A percentile compares a stretch with the other conserved stretches of the same genome.
phyloP scores from a whole-genome alignment of 2,329 filamentous ascomycete species.

The Bipolaris sorokiniana region DNA sequence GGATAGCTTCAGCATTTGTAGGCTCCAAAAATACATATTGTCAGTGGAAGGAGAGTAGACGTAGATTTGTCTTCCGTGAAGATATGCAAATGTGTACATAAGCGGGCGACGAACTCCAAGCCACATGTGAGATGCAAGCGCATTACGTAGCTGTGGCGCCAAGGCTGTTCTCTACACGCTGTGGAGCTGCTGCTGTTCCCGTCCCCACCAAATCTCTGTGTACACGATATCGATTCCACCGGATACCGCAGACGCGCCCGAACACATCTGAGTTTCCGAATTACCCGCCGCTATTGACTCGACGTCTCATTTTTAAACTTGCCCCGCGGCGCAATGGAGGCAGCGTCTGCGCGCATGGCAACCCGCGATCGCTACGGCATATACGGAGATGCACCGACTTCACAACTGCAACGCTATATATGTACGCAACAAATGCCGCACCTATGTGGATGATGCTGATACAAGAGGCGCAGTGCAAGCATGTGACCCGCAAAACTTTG shows the following conservation, averaged over 20 bases:
- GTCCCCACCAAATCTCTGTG: conserved; percentile 24
- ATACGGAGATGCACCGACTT: conserved; percentile 77
- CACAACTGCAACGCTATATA: conserved; percentile 93
- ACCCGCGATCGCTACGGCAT: conserved; percentile 91
- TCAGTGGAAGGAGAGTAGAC: not conserved
- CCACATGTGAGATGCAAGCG: conserved; percentile 11
- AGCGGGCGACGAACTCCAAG: not conserved
- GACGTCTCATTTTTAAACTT: not conserved
- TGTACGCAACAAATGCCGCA: conserved; percentile 53
- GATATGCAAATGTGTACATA: conserved; percentile 2
- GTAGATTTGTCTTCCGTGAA: not conserved
- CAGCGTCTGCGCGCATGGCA: conserved; percentile 92
- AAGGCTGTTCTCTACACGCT: conserved; percentile 18
- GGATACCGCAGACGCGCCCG: conserved; percentile 8
- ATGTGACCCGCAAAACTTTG: conserved; percentile 96
- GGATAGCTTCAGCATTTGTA: not conserved
- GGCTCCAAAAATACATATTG: not conserved
- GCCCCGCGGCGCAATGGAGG: conserved; percentile 69
- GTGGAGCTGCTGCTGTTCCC: conserved; percentile 16
- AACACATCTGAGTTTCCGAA: not conserved
- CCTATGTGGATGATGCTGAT: conserved; percentile 15
- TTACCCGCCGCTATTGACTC: not conserved
- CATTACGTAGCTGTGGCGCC: conserved; percentile 26
- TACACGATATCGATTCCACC: conserved; percentile 16
- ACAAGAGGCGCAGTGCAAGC: conserved; percentile 69